phyloP scores from a whole-genome alignment of 345 rosid species.

The Gossypioides kirkii region DNA sequence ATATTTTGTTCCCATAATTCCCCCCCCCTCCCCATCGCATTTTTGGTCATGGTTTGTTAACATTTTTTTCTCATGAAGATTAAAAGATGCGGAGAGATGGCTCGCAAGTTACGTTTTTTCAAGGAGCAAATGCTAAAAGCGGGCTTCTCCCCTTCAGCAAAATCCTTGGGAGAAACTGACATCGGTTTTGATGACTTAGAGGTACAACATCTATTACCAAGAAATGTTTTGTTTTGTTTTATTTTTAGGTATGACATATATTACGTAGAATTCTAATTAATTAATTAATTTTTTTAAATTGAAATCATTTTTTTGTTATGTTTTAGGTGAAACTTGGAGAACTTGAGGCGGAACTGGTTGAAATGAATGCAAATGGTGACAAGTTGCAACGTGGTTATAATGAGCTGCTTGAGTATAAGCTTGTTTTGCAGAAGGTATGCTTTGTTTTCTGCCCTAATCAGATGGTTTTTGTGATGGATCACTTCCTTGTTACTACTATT shows the following conservation, averaged over 20 bases:
- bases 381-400: slow-evolving; percentile 72
- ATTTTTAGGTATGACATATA: too few relatives aligned
- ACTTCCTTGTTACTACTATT: neutral
- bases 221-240: slow-evolving; percentile 10
- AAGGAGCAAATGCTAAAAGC: slow-evolving; percentile 88
- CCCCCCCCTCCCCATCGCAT: neutral
- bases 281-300: neutral
- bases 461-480: neutral
- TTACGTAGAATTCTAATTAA: too few relatives aligned
- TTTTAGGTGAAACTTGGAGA: slow-evolving; percentile 79
- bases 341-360: slow-evolving; percentile 89
- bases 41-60: neutral
- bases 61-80: slow-evolving; percentile 39
- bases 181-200: slow-evolving; percentile 69
- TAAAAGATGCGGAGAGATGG: slow-evolving; percentile 91
- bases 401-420: slow-evolving; percentile 78
- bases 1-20: neutral
- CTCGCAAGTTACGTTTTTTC: slow-evolving; percentile 77
- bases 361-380: slow-evolving; percentile 83
- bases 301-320: slow-evolving; percentile 6
- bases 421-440: slow-evolving; percentile 80
- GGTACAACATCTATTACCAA: slow-evolving; percentile 32
- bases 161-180: slow-evolving; percentile 32
- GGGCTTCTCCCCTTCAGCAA: slow-evolving; percentile 45
- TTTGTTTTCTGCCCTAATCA: slow-evolving; percentile 9